A percentile compares a stretch with the other conserved stretches of the same genome.
Evolutionary conservation across 1,284 basidiomycete genomes (phyloP).

Genomic region (Sphagnurus paluster): DNA sequence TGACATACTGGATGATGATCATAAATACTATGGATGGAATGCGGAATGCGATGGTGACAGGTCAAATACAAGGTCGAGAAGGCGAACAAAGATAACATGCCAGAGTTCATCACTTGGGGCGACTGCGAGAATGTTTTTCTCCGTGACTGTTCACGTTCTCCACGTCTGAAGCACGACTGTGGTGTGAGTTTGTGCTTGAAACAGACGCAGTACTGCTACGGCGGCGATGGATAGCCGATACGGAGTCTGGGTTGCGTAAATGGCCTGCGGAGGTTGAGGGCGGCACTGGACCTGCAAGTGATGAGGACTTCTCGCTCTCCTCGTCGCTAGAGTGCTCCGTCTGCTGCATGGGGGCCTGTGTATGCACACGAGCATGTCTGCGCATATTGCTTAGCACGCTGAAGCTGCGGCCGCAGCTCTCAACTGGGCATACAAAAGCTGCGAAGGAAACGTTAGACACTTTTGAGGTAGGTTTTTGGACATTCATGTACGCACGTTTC

Average conservation of each 20-base stretch:
- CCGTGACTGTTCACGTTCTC: slow-evolving; percentile 27
- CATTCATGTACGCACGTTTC: slow-evolving; percentile 61
- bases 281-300: slow-evolving; percentile 18
- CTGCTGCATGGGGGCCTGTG: slow-evolving; percentile 33
- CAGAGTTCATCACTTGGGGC: slow-evolving; percentile 20
- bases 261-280: slow-evolving; percentile 10
- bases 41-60: not conserved
- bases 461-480: slow-evolving; percentile 12
- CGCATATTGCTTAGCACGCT: slow-evolving; percentile 89
- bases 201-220: slow-evolving; percentile 38
- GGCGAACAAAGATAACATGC: slow-evolving; percentile 10
- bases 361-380: slow-evolving; percentile 75
- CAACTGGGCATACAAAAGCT: slow-evolving; percentile 77
- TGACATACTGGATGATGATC: not conserved
- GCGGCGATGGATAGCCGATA: slow-evolving; percentile 27
- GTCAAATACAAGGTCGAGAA: not conserved
- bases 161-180: slow-evolving; percentile 36
- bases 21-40: slow-evolving; percentile 3
- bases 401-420: slow-evolving; percentile 77
- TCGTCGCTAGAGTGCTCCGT: slow-evolving; percentile 47
- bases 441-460: slow-evolving; percentile 14
- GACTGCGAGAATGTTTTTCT: slow-evolving; percentile 32
- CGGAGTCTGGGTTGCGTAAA: slow-evolving; percentile 14
- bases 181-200: slow-evolving; percentile 39
- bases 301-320: slow-evolving; percentile 35